These are phyloP conservation scores for Gonapodya sp. DNA, from an alignment of 192 early-diverging fungal species.

Conservation along the genomic window DNA sequence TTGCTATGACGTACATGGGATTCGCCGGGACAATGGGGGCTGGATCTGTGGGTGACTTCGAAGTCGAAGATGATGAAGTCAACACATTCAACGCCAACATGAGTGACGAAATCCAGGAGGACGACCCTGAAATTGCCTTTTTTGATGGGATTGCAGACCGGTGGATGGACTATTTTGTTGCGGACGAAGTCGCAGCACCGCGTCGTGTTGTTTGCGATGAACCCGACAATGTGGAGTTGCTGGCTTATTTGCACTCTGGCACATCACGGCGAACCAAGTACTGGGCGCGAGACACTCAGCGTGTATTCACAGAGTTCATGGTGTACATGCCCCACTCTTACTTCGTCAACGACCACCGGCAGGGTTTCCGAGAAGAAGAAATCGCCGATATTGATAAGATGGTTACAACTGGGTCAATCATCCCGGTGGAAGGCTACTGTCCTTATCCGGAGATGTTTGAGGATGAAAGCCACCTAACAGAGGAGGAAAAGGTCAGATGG, in stretches of 20 bases:
- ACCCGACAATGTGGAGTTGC: slow-evolving; percentile 19
- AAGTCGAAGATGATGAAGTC: neutral
- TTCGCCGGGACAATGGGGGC: slow-evolving; percentile 88
- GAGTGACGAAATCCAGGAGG: neutral
- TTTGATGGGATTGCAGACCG: slow-evolving; percentile 15
- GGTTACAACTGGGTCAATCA: neutral
- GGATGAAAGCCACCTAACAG: slow-evolving; percentile 18
- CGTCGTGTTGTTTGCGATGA: slow-evolving; percentile 26
- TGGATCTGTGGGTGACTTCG: slow-evolving; percentile 15
- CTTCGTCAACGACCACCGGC: slow-evolving; percentile 90
- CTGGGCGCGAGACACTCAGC: slow-evolving; percentile 16
- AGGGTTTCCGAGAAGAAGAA: slow-evolving; percentile 77
- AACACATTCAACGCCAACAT: neutral
- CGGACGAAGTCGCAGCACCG: slow-evolving; percentile 34
- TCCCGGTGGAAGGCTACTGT: slow-evolving; percentile 14
- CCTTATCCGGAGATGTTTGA: slow-evolving; percentile 12
- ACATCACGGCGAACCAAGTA: slow-evolving; percentile 24
- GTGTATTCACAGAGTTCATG: slow-evolving; percentile 74
- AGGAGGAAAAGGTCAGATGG: slow-evolving; percentile 40
- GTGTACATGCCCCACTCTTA: slow-evolving; percentile 88
- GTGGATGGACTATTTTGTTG: slow-evolving; percentile 39
- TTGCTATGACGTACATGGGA: slow-evolving; percentile 87
- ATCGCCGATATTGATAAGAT: slow-evolving; percentile 32
- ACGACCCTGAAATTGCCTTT: slow-evolving; percentile 15
- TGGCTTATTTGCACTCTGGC: slow-evolving; percentile 39